Base-by-base conservation (phyloP, 768 basidiomycete species). In the Russula vinacea region DNA sequence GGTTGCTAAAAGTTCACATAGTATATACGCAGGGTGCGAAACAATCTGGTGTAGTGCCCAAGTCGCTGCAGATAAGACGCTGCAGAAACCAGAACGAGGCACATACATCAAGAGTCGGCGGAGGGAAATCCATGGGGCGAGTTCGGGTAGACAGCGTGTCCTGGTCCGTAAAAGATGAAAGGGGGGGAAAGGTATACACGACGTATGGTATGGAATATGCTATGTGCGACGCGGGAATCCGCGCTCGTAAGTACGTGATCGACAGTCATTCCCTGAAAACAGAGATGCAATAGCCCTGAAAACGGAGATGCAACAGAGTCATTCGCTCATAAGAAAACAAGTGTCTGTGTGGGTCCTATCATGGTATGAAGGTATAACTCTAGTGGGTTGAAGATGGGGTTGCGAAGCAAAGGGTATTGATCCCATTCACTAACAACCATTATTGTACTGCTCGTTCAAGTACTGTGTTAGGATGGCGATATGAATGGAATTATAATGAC, bases 161-260 rank as follows among this genome's bases (percentile, higher is more conserved):
- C 13, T 40, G 50, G 55, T 65, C 54, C 64, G 9, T 52, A 50
- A 8, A 42, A 42, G 32, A 26, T 16, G 24, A 24, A 52, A 8
- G 39, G 42, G 29, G 11, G 33, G 35, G n/a, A n/a, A 26, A 56
- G 64, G 60, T 65, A 65, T 65, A 61, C 64, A 65, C 53, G 55
- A n/a, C 22, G 55, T 35, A 65, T 37, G 60, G 64, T 65, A 65
- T 61, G 42, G 53, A 45, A 44, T 44, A 60, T 60, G 64, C 64
- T 56, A 29, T 56, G 64, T 47, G 47, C 24, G 49, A 24, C 16
- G n/a, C 49, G 39, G 19, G 16, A 32, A 17, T 37, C 37, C 32
- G 45, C 57, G 40, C 17, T 56, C 54, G 58, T 67, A 59, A 67
- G 66, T 67, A 67, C 63, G 54, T 60, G 54, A 44, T 47, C 55